Evolutionary conservation across 2,329 filamentous ascomycete species (phyloP).

Genomic region (Fusarium denticulatum): DNA sequence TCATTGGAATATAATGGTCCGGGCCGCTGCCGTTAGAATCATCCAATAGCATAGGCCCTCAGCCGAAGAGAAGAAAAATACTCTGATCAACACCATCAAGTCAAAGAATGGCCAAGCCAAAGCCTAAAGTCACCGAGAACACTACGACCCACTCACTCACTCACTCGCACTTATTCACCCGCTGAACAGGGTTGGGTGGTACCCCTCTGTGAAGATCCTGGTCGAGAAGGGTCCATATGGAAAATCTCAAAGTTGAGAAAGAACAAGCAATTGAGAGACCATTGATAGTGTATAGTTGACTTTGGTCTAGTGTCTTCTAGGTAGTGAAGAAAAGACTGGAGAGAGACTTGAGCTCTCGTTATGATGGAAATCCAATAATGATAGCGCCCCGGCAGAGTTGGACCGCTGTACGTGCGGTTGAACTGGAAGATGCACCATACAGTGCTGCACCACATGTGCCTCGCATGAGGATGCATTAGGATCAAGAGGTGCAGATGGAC

Average conservation of each 20-base stretch:
- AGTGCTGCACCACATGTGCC: constrained; percentile 6
- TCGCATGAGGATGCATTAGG: constrained; percentile 24
- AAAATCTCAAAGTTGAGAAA: background rate
- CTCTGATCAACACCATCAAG: constrained; percentile 1
- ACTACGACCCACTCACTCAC: constrained; percentile 15
- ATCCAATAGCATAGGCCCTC: constrained; percentile 13
- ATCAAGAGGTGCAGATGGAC: constrained; percentile 21
- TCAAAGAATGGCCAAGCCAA: background rate
- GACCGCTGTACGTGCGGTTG: background rate
- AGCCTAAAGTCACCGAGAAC: constrained; percentile 17
- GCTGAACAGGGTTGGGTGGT: constrained; percentile 11
- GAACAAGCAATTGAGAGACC: background rate
- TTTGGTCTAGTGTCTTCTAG: background rate
- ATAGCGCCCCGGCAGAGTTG: background rate
- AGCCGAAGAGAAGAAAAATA: constrained; percentile 3
- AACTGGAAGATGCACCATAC: background rate
- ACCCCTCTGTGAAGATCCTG: constrained; percentile 15
- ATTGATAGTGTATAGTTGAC: background rate
- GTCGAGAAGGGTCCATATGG: constrained; percentile 4
- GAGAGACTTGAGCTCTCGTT: background rate
- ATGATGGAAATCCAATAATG: background rate
- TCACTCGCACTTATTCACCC: constrained; percentile 23
- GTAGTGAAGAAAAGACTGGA: background rate
- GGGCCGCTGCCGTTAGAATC: constrained; percentile 24
- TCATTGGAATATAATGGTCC: constrained; percentile 9